Base-by-base conservation (phyloP, 2,329 filamentous ascomycete species). In the Nemania diffusa region DNA sequence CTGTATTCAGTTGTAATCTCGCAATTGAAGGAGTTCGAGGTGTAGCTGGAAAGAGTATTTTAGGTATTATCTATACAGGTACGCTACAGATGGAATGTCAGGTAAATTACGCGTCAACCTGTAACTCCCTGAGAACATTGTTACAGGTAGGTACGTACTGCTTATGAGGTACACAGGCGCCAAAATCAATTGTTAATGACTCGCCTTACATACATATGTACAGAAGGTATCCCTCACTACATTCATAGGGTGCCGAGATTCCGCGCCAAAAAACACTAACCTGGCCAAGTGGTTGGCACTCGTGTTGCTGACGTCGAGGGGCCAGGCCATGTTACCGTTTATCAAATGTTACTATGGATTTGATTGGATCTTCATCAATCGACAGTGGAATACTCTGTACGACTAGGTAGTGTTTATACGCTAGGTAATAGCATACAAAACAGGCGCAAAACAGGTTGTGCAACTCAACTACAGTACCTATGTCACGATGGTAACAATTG, bases 401-500 rank as follows among this genome's bases (percentile, higher is more conserved):
- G 20, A 42, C 40, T 15, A 15, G 4, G 40, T 6, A 34, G n/a
- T n/a, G n/a, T n/a, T n/a, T n/a, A n/a, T n/a, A n/a, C n/a, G n/a
- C n/a, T n/a, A n/a, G n/a, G n/a, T n/a, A n/a, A n/a, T n/a, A n/a
- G n/a, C n/a, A n/a, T n/a, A n/a, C n/a, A n/a, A n/a, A n/a, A n/a
- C n/a, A n/a, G n/a, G n/a, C n/a, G n/a, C 53, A 59, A 67, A 67
- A 60, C 65, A 64, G 50, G 65, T 44, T 67, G 50, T 59, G 60
- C 32, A 57, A 40, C 65, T 57, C 56, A 15, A 22, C 6, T 57
- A 59, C 29, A 55, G 48, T 60, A 64, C 56, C 52, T 32, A 62
- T 62, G 51, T 65, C 57, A 62, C 63, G 55, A 65, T 65, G 57
- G 52, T 56, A 65, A 61, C 57, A 57, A 68, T 68, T 68, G 65